Conservation (phyloP, 1,284 basidiomycete species). For the Jaminaea rosea region DNA sequence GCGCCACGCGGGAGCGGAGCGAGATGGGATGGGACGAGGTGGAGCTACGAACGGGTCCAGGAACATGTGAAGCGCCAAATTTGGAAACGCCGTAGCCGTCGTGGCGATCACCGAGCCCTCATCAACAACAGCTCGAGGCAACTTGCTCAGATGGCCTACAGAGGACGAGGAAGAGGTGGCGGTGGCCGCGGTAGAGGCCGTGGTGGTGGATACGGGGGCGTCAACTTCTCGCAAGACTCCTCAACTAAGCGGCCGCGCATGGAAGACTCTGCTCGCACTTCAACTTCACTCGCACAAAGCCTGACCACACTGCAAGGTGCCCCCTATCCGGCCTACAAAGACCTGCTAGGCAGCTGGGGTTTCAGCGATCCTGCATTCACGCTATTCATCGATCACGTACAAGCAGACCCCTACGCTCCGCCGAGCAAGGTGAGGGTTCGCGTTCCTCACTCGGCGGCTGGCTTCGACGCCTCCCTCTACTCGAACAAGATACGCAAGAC, state of each 20-base stretch:
- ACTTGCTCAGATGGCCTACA: background rate
- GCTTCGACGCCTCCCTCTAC: conserved; percentile 1
- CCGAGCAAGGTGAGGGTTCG: conserved; percentile 9
- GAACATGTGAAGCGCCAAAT: too few species aligned
- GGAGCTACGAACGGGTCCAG: too few species aligned
- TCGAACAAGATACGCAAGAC: background rate
- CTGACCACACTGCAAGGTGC: background rate
- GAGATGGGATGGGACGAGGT: too few species aligned
- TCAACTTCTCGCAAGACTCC: background rate
- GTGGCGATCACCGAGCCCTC: too few species aligned
- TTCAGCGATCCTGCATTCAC: conserved; percentile 8
- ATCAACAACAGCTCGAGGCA: too few species aligned
- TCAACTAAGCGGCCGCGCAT: background rate
- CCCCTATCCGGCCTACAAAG: conserved; percentile 14
- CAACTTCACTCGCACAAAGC: background rate
- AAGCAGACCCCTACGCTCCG: conserved; percentile 14
- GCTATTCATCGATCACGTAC: conserved; percentile 8
- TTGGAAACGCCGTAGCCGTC: too few species aligned
- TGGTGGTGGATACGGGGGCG: background rate
- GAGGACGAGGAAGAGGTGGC: background rate
- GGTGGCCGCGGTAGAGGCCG: background rate
- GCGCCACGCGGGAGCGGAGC: too few species aligned
- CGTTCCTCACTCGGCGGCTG: background rate
- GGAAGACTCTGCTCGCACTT: background rate
- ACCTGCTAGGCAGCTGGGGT: conserved; percentile 9